Base-by-base conservation (phyloP, 805 yeast species). In the Lipomyces spencermartinsiae region DNA sequence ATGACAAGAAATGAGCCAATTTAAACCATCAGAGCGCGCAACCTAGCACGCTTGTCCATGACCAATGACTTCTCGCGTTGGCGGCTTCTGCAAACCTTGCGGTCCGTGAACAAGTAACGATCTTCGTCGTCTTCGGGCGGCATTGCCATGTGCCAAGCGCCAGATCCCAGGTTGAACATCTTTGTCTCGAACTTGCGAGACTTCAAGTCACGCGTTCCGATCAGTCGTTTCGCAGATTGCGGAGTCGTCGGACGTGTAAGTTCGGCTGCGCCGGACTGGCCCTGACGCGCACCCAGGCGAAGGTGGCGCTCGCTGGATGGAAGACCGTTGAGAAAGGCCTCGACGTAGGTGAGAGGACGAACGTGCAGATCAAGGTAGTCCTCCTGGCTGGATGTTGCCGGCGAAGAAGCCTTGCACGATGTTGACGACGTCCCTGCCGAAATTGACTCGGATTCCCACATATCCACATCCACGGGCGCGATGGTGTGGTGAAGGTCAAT, bases 331-430 rank as follows among this genome's bases (percentile, higher is more conserved):
- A 34, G 31, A 53, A 66, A 39, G 12, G 54, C 69, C 63, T 66
- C 69, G n/a, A 61, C 66, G 53, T 66, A 66, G 19, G 66, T 66
- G 43, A 59, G 63, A 22, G 57, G 66, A 19, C 69, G 69, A 8
- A 62, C 63, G 19, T 62, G 56, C 59, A 66, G 46, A 46, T 59
- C 59, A 22, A 66, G 66, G 34, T 59, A 66, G 31, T 57, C 69
- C n/a, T 65, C 66, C 37, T 57, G 58, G 53, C 51, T 7, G 65
- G 35, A 31, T 10, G 49, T 7, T 43, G 49, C 49, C 22, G 33
- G 19, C 39, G 59, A 34, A 7, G 33, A 12, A 34, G 14, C 49
- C 12, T 34, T 22, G 54, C 58, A 59, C 8, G 55, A 33, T 29
- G 46, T 31, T 25, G 14, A 57, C 10, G 34, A 37, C 59, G 46